Evolutionary conservation across 495 filamentous ascomycete species (phyloP).

Genomic region (Chaetomidium leptoderma): DNA sequence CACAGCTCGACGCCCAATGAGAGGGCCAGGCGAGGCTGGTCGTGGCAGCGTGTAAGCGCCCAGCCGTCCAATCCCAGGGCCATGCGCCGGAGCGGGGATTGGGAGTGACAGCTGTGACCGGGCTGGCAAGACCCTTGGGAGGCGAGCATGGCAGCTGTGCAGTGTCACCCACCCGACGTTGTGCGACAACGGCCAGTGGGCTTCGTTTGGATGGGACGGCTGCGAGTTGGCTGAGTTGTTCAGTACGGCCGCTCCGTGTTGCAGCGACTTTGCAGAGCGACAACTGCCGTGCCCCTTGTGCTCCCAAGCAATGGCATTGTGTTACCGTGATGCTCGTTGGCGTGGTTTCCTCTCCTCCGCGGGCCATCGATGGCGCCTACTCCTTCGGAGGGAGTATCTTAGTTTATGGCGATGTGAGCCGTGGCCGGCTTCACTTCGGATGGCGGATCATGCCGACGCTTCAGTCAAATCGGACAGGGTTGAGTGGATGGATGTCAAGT

Average conservation of each 20-base stretch:
- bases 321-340: too few relatives aligned
- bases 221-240: conserved; percentile 3
- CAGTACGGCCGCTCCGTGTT: too few relatives aligned
- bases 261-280: not conserved
- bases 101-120: conserved; percentile 1
- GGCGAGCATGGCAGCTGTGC: not conserved
- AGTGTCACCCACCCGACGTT: not conserved
- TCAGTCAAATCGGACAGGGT: too few relatives aligned
- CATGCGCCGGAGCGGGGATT: conserved; percentile 10
- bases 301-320: too few relatives aligned
- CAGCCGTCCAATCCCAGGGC: conserved; percentile 22
- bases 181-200: not conserved
- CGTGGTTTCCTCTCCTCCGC: too few relatives aligned
- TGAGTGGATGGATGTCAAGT: too few relatives aligned
- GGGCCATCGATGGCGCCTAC: too few relatives aligned
- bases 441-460: too few relatives aligned
- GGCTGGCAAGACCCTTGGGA: not conserved
- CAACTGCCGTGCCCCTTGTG: conserved; percentile 4
- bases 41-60: conserved; percentile 30
- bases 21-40: conserved; percentile 14
- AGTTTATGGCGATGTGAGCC: too few relatives aligned
- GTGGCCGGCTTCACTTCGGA: too few relatives aligned
- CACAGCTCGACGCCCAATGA: conserved; percentile 30
- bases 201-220: not conserved
- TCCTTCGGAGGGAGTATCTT: too few relatives aligned